Base-by-base conservation (phyloP, 2,329 filamentous ascomycete genomes). In the Curvularia sp. region DNA sequence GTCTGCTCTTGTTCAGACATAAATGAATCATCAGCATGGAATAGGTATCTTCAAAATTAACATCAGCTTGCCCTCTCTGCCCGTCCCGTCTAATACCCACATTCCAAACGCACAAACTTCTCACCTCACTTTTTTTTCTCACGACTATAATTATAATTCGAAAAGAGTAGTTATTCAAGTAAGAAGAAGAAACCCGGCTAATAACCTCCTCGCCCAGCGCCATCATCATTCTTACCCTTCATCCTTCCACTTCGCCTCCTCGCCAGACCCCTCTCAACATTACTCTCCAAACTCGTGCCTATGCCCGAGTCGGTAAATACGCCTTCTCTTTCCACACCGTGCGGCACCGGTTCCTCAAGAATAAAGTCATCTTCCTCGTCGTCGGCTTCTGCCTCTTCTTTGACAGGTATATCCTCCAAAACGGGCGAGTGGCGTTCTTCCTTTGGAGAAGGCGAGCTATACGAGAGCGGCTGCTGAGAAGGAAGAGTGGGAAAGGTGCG, bases 401-500 rank as follows among this genome's bases (percentile, higher is more conserved):
- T 41, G 2, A 49, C 34, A 0, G 71, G 69, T 6, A 74, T 62
- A 45, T 72, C 67, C 13, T 68, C 60, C 19, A 73, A 23, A 3
- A 49, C 46, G 1, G 48, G 51, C 10, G 58, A 55, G 1, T 28
- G 32, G 0, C 57, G 47, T 46, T 73, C 73, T 25, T 70, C 61
- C 57, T 76, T 71, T 5, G 32, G 32, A 5, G 32, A 36, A 64
- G 52, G 27, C 10, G 69, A 75, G 1, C 63, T 59, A 53, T 79
- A 79, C 2, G 71, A 76, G 12, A 84, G 68, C 1, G 79, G 78
- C 25, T 73, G 70, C 39, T 82, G 81, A 1, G 74, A 71, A 0
- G 74, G 74, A n/a, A 81, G 72, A 2, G 80, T 80, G 2, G 83
- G 82, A 52, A 83, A 84, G 0, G 77, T 80, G 32, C 80, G 77